These are phyloP conservation scores for Talaromyces funiculosus DNA, from an alignment of 2,329 filamentous ascomycete species.

Conservation along the genomic window DNA sequence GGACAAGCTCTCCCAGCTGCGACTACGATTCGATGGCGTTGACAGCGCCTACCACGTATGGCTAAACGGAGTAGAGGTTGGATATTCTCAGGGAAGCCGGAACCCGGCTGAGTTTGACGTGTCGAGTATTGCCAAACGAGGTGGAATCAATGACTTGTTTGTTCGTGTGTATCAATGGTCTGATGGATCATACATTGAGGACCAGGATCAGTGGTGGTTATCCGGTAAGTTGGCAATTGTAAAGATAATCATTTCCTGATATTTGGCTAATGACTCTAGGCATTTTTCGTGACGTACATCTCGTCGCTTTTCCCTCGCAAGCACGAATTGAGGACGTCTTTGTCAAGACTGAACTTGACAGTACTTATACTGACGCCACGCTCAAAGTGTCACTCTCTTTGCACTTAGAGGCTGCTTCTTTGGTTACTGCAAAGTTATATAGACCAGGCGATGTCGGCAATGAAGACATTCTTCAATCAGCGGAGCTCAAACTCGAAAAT, in stretches of 20 bases:
- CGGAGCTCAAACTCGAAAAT: not conserved
- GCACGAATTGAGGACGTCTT: not conserved
- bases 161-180: constrained; percentile 65
- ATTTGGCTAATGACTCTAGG: not conserved
- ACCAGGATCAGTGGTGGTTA: constrained; percentile 62
- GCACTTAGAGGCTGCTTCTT: not conserved
- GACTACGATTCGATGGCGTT: constrained; percentile 56
- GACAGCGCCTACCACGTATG: constrained; percentile 62
- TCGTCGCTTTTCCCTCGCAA: not conserved
- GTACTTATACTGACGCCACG: not conserved
- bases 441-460: not conserved
- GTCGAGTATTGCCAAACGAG: constrained; percentile 46
- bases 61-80: constrained; percentile 59
- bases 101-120: constrained; percentile 68
- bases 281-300: not conserved
- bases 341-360: not conserved
- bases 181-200: constrained; percentile 62
- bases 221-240: constrained; percentile 46
- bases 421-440: not conserved
- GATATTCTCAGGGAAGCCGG: constrained; percentile 63
- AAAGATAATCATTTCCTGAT: not conserved
- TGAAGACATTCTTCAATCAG: not conserved
- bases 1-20: constrained; percentile 49
- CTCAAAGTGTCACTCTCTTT: not conserved
- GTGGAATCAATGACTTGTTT: constrained; percentile 35